Percentiles rank a stretch among this genome's conserved stretches.
Evolutionary conservation across 2,329 filamentous ascomycete species (phyloP).

Genomic region (Fusarium luffae): DNA sequence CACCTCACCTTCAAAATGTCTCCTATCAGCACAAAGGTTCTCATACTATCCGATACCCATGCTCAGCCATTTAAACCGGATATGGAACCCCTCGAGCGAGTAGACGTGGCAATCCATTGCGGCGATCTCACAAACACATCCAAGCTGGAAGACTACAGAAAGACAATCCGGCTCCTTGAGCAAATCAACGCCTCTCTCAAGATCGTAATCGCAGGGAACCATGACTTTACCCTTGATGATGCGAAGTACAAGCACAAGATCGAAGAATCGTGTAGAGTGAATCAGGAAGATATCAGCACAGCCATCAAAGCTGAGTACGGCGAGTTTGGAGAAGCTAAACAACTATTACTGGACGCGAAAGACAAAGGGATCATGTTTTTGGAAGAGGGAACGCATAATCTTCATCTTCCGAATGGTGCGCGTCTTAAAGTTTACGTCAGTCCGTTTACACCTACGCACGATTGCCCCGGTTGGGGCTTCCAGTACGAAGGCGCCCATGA

Average conservation of each 20-base stretch:
- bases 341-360: slow-evolving; percentile 43
- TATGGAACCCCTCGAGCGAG: neutral
- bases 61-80: neutral
- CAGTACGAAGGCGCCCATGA: slow-evolving; percentile 52
- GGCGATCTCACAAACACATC: slow-evolving; percentile 61
- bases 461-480: slow-evolving; percentile 54
- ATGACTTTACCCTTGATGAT: slow-evolving; percentile 59
- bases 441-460: slow-evolving; percentile 56
- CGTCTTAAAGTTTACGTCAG: slow-evolving; percentile 57
- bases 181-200: slow-evolving; percentile 58
- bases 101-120: slow-evolving; percentile 61
- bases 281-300: slow-evolving; percentile 2
- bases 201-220: slow-evolving; percentile 63
- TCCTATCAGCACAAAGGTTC: slow-evolving; percentile 18
- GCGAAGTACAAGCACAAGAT: slow-evolving; percentile 50
- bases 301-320: slow-evolving; percentile 51
- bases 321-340: slow-evolving; percentile 49
- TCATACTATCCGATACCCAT: slow-evolving; percentile 39
- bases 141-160: slow-evolving; percentile 53
- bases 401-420: slow-evolving; percentile 56
- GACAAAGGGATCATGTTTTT: slow-evolving; percentile 53
- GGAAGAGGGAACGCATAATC: slow-evolving; percentile 55
- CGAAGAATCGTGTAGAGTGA: slow-evolving; percentile 20
- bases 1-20: neutral
- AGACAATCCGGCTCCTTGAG: slow-evolving; percentile 53